Evolutionary conservation across 2,329 filamentous ascomycete species (phyloP).

Genomic region (Botrytis aclada): DNA sequence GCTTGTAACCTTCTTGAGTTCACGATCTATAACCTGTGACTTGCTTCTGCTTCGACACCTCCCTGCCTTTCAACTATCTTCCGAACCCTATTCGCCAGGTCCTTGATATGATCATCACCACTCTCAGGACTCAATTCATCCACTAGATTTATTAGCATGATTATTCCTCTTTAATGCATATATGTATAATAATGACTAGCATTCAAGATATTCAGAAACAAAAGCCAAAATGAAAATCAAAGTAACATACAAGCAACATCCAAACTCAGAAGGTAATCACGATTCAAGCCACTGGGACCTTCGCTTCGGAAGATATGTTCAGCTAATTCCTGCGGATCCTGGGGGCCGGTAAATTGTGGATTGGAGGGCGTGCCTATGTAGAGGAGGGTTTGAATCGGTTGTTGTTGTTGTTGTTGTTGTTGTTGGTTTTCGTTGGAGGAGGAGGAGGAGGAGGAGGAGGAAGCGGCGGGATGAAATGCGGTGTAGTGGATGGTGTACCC

Average conservation of each 20-base stretch:
- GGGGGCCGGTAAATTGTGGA: constrained; percentile 83
- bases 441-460: constrained; percentile 37
- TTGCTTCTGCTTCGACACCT: constrained; percentile 23
- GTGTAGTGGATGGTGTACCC: constrained; percentile 94
- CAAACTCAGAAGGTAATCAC: constrained; percentile 81
- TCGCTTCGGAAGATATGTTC: constrained; percentile 72
- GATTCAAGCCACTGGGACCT: constrained; percentile 86
- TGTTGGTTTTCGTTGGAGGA: constrained; percentile 24
- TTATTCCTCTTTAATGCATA: background rate
- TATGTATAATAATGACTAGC: background rate
- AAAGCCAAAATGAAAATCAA: background rate
- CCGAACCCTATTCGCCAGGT: constrained; percentile 72
- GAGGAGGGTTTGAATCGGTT: constrained; percentile 59
- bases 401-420: constrained; percentile 36
- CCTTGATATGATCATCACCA: constrained; percentile 78
- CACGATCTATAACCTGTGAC: constrained; percentile 31
- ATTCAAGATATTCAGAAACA: background rate
- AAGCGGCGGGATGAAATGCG: constrained; percentile 64
- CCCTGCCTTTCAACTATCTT: constrained; percentile 49
- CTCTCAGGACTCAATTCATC: constrained; percentile 70
- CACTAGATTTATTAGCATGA: constrained; percentile 41
- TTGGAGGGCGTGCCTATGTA: constrained; percentile 96
- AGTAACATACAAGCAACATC: constrained; percentile 55
- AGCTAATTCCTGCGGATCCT: constrained; percentile 74
- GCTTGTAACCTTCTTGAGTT: constrained; percentile 46